Conservation (phyloP, 2,329 filamentous ascomycete genomes). For the Purpureocillium lavendulum region DNA sequence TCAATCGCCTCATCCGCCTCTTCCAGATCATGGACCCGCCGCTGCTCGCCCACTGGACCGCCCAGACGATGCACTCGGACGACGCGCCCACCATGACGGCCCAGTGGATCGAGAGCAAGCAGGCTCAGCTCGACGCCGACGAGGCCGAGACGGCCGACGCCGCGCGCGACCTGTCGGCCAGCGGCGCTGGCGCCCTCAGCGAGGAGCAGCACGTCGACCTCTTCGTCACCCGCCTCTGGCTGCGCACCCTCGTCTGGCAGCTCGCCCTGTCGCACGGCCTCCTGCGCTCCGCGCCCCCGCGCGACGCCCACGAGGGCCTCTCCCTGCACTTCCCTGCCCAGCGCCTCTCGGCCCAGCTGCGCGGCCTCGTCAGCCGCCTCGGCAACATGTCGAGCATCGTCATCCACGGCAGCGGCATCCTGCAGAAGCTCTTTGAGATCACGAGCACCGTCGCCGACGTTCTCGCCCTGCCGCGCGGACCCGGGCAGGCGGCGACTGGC, state of each 20-base stretch:
- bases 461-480: conserved; percentile 38
- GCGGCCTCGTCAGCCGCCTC: conserved; percentile 25
- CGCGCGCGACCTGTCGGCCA: conserved; percentile 14
- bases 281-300: conserved; percentile 23
- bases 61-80: conserved; percentile 16
- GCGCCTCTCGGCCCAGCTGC: conserved; percentile 28
- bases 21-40: conserved; percentile 29
- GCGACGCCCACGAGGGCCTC: conserved; percentile 25
- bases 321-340: conserved; percentile 30
- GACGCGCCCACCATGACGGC: conserved; percentile 19
- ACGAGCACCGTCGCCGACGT: conserved; percentile 52
- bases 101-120: conserved; percentile 31
- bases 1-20: conserved; percentile 26
- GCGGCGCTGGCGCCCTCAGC: conserved; percentile 18
- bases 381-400: conserved; percentile 33
- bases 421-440: conserved; percentile 53
- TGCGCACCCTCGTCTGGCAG: conserved; percentile 33
- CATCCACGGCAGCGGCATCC: conserved; percentile 46
- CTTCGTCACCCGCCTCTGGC: conserved; percentile 31
- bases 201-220: conserved; percentile 32
- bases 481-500: conserved; percentile 18
- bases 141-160: conserved; percentile 21
- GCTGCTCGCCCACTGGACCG: conserved; percentile 27
- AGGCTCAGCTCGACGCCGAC: conserved; percentile 28
- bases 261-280: conserved; percentile 29